phyloP scores from a whole-genome alignment of 345 rosid genomes.

The Psidium friedrichsthalianum region DNA sequence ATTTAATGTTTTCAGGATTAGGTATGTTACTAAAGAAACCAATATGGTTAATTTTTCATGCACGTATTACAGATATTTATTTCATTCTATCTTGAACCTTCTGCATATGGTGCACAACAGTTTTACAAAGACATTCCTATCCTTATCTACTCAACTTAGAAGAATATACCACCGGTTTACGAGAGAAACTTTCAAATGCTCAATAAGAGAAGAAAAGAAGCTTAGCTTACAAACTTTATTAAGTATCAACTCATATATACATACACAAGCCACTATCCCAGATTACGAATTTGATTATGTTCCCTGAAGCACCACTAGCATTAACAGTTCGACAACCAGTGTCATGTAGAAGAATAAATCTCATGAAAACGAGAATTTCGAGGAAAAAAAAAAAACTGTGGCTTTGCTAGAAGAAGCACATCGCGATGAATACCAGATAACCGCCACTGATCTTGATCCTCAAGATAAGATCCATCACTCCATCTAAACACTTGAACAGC shows the following conservation, averaged over 20 bases:
- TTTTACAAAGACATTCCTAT: background rate
- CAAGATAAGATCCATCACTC: conserved; percentile 99
- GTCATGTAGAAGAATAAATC: background rate
- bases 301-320: background rate
- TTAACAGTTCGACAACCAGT: background rate
- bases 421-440: conserved; percentile 95
- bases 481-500: conserved; percentile 98
- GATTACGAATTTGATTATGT: background rate
- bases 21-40: background rate
- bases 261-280: background rate
- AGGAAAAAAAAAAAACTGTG: conserved; percentile 54
- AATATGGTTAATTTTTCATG: too few relatives aligned
- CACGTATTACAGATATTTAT: too few relatives aligned
- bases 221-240: background rate
- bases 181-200: background rate
- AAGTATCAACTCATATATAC: background rate
- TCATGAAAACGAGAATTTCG: background rate
- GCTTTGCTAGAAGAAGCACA: conserved; percentile 93
- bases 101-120: background rate
- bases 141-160: background rate
- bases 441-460: conserved; percentile 99
- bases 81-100: background rate
- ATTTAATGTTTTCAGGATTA: background rate
- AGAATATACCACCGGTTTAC: background rate
- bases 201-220: background rate